These are phyloP conservation scores for Fusarium tricinctum DNA, from an alignment of 2,329 filamentous ascomycete genomes.

Conservation along the genomic window DNA sequence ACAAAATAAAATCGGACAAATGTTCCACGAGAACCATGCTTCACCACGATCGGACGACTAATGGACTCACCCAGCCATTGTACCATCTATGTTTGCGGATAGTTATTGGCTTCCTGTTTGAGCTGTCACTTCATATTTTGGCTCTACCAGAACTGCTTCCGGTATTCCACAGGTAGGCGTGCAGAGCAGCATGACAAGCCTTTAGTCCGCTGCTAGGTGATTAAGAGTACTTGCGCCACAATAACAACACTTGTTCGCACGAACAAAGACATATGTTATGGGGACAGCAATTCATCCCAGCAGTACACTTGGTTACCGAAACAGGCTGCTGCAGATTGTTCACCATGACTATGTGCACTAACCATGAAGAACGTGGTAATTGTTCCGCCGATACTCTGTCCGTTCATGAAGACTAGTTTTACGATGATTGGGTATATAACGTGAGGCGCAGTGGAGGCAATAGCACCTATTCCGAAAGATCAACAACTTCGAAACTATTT, in stretches of 20 bases:
- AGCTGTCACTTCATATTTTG: constrained; percentile 9
- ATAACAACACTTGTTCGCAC: constrained; percentile 18
- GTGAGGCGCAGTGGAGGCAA: not conserved
- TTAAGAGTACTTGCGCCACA: not conserved
- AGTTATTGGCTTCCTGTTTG: constrained; percentile 7
- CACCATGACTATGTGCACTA: constrained; percentile 2
- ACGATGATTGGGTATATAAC: constrained; percentile 25
- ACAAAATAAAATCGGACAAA: constrained; percentile 53
- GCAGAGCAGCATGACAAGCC: not conserved
- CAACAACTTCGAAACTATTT: not conserved
- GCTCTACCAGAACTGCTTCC: not conserved
- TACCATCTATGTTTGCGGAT: constrained; percentile 4
- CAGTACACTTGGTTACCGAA: not conserved
- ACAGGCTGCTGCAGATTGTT: constrained; percentile 20
- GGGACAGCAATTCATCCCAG: constrained; percentile 1
- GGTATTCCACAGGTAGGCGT: constrained; percentile 17
- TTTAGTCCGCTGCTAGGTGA: constrained; percentile 23
- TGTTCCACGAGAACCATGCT: constrained; percentile 45
- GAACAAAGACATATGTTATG: constrained; percentile 2
- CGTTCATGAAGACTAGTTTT: constrained; percentile 3
- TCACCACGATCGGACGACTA: constrained; percentile 33
- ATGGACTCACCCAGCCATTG: constrained; percentile 14
- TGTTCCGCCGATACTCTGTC: not conserved
- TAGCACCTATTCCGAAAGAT: not conserved
- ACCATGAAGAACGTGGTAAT: not conserved